Percentiles rank a stretch among this genome's conserved stretches.
Evolutionary conservation across 2,329 filamentous ascomycete genomes (phyloP).

Genomic region (Dendrostoma leiphaemia): DNA sequence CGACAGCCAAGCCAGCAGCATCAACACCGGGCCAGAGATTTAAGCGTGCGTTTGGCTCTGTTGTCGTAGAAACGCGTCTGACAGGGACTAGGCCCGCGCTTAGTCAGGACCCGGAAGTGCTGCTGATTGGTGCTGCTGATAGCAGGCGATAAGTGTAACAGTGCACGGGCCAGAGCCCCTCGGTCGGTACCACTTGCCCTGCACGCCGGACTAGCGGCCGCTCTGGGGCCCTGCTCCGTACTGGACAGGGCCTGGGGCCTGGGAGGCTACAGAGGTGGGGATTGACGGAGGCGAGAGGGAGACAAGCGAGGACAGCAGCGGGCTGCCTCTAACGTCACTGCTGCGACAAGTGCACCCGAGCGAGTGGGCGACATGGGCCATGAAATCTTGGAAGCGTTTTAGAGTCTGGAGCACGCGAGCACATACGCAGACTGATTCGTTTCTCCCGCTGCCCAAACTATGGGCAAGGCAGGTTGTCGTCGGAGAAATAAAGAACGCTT

Average conservation of each 20-base stretch:
- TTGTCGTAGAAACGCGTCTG: conserved; percentile 20
- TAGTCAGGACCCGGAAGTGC: not conserved
- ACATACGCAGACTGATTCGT: too few species aligned
- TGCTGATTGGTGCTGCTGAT: not conserved
- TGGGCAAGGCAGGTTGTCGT: too few species aligned
- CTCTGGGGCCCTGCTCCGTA: too few species aligned
- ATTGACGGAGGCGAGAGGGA: not conserved
- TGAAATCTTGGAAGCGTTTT: too few species aligned
- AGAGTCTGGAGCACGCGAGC: too few species aligned
- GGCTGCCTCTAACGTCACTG: not conserved
- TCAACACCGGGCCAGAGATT: not conserved
- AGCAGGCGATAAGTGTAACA: not conserved
- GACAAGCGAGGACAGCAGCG: not conserved
- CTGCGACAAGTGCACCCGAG: too few species aligned
- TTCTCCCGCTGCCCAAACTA: too few species aligned
- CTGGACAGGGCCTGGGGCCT: not conserved
- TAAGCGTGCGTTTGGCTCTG: conserved; percentile 1
- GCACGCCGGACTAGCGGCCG: too few species aligned
- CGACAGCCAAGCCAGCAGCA: conserved; percentile 1
- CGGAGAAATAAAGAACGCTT: too few species aligned
- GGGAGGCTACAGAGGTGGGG: not conserved
- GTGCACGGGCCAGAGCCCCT: not conserved
- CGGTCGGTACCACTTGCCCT: not conserved
- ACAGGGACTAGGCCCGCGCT: not conserved
- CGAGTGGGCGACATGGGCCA: too few species aligned